These are phyloP conservation scores for Fusarium stilboides DNA, from an alignment of 2,329 filamentous ascomycete genomes.

Conservation along the genomic window DNA sequence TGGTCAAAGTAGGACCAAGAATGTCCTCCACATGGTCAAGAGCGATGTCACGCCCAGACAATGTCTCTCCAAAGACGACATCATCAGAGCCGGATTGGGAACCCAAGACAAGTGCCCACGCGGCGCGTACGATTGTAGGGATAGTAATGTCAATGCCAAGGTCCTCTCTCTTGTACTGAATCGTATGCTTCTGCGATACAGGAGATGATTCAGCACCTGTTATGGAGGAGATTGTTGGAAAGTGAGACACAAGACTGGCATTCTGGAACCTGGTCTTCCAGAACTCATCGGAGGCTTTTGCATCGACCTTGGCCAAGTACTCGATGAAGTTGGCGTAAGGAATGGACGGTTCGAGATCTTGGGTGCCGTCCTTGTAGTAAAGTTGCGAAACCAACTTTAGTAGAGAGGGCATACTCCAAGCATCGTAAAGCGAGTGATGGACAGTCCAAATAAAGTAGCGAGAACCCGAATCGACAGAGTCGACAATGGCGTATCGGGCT, in stretches of 20 bases:
- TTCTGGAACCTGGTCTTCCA: constrained; percentile 28
- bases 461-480: not conserved
- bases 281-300: constrained; percentile 25
- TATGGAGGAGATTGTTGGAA: constrained; percentile 8
- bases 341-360: not conserved
- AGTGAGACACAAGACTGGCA: constrained; percentile 14
- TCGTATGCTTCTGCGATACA: not conserved
- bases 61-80: constrained; percentile 33
- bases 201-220: not conserved
- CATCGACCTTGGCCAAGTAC: constrained; percentile 24
- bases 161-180: not conserved
- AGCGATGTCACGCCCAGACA: constrained; percentile 37
- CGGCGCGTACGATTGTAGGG: constrained; percentile 28
- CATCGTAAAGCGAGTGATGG: constrained; percentile 45
- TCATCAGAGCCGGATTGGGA: constrained; percentile 36
- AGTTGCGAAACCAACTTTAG: constrained; percentile 22
- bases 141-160: constrained; percentile 27
- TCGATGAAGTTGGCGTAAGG: constrained; percentile 37
- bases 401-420: constrained; percentile 43
- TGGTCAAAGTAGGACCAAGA: constrained; percentile 38
- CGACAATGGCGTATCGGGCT: constrained; percentile 22
- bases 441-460: constrained; percentile 39
- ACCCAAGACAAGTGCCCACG: constrained; percentile 31
- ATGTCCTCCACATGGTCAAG: constrained; percentile 29
- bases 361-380: constrained; percentile 2